phyloP scores from a whole-genome alignment of 1,139 yeast species.

The Suhomyces yuchorum region DNA sequence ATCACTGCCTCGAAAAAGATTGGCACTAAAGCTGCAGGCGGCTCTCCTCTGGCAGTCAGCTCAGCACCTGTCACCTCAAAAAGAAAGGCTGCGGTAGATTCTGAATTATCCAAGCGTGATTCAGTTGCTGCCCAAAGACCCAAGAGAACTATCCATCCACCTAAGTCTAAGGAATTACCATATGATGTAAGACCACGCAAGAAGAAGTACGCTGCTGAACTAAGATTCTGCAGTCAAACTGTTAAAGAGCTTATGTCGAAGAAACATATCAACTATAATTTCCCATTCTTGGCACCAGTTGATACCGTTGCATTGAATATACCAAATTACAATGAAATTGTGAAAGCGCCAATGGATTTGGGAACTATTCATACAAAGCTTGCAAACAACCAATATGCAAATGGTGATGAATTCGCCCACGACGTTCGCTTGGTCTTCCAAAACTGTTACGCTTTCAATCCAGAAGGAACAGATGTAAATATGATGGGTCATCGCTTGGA shows the following conservation, averaged over 20 bases:
- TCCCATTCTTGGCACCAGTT: slow-evolving; percentile 91
- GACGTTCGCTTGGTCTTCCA: slow-evolving; percentile 82
- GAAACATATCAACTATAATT: slow-evolving; percentile 80
- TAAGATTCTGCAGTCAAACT: slow-evolving; percentile 81
- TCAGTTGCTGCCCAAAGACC: slow-evolving; percentile 67
- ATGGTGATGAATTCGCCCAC: slow-evolving; percentile 81
- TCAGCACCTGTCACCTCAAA: slow-evolving; percentile 39
- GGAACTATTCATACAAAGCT: slow-evolving; percentile 81
- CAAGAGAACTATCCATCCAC: slow-evolving; percentile 95
- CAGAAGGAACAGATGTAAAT: slow-evolving; percentile 94
- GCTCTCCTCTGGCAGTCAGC: slow-evolving; percentile 29
- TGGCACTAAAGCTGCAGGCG: slow-evolving; percentile 12
- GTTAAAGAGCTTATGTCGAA: slow-evolving; percentile 80
- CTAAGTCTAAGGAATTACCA: slow-evolving; percentile 90
- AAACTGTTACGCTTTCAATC: slow-evolving; percentile 90
- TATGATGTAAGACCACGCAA: slow-evolving; percentile 88
- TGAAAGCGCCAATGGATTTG: slow-evolving; percentile 94
- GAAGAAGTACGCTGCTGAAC: slow-evolving; percentile 88
- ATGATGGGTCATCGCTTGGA: slow-evolving; percentile 94
- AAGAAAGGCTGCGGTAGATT: slow-evolving; percentile 63
- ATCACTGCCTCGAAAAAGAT: slow-evolving; percentile 16
- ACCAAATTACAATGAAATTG: slow-evolving; percentile 82
- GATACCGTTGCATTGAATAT: slow-evolving; percentile 93
- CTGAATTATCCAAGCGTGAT: slow-evolving; percentile 41
- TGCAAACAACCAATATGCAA: slow-evolving; percentile 83